Base-by-base conservation (phyloP, 2,329 filamentous ascomycete species). In the Trichoderma koningiopsis region DNA sequence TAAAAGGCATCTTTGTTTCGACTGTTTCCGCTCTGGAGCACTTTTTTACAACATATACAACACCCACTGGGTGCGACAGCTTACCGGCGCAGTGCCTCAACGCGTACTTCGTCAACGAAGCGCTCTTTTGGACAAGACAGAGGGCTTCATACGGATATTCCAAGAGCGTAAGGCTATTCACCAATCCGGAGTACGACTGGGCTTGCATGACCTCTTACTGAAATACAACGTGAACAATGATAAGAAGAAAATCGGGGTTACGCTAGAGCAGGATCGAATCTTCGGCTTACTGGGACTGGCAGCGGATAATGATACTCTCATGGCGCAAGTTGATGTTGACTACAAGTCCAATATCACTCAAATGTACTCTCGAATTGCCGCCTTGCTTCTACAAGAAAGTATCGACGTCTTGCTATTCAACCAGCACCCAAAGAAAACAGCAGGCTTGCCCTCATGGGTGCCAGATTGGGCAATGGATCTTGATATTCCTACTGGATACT, bases 391-490 rank as follows among this genome's bases (percentile, higher is more conserved):
- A 7, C 65, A 66, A 27, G 68, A 74, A 1, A 75, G 73, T 37
- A 37, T 74, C 5, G 78, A 80, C 63, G 56, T 75, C 1, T 68
- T 80, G 7, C 71, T 78, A 7, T 79, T 76, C 60, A 74, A 73
- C 6, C 78, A 79, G 68, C 71, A 72, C 6, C 74, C 75, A 2
- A 76, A 75, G 24, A 53, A 47, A 27, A 69, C 72, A 1, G 14
- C 52, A 1, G 69, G 64, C 13, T 56, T 79, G 22, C 78, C 78
- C 2, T 78, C 77, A 2, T 80, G 78, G 78, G 77, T 76, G 4
- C 77, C 78, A 7, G 78, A 80, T 69, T 79, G 78, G 78, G 73
- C 75, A 1, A 76, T 75, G 75, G 33, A 72, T n/a, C 70, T 80
- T 19, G 52, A 31, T 4, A 67, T 74, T 7, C 77, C 78, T 0